phyloP scores from a whole-genome alignment of 2,329 filamentous ascomycete species.

The Magnaporthiopsis incrustans region DNA sequence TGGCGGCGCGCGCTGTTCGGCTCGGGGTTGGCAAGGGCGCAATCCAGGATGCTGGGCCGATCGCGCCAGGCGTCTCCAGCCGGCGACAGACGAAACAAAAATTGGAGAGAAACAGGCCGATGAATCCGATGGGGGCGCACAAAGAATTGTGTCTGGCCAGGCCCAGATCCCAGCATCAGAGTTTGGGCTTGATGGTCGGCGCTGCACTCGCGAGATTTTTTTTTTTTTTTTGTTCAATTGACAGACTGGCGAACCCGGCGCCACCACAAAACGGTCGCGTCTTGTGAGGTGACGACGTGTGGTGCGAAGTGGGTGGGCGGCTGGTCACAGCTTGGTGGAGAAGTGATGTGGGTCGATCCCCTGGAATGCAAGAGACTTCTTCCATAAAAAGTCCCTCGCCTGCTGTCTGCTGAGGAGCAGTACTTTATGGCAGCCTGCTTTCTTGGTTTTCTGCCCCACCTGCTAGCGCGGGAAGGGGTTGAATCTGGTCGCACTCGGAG shows the following conservation, averaged over 20 bases:
- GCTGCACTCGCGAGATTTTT: slow-evolving; percentile 1
- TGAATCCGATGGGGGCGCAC: not conserved
- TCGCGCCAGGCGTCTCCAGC: slow-evolving; percentile 3
- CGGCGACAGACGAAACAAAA: slow-evolving; percentile 9
- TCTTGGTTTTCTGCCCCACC: not conserved
- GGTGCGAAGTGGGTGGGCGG: not conserved
- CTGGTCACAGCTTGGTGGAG: not conserved
- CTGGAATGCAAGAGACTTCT: not conserved
- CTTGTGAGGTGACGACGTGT: not conserved
- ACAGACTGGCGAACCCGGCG: not conserved
- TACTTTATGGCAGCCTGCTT: not conserved
- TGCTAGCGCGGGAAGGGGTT: not conserved
- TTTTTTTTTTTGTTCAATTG: slow-evolving; percentile 4
- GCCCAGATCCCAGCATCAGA: not conserved
- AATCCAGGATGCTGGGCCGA: not conserved
- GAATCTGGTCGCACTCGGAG: not conserved
- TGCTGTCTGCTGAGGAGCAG: not conserved
- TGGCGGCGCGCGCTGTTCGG: not conserved
- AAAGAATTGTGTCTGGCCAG: not conserved
- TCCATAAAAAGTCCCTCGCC: not conserved
- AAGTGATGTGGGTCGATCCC: not conserved
- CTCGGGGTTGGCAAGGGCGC: not conserved
- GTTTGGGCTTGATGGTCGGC: not conserved
- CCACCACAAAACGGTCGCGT: slow-evolving; percentile 2
- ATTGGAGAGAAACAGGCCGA: not conserved